Conservation (phyloP, 306 rosid species). For the Amphicarpaea edgeworthii region DNA sequence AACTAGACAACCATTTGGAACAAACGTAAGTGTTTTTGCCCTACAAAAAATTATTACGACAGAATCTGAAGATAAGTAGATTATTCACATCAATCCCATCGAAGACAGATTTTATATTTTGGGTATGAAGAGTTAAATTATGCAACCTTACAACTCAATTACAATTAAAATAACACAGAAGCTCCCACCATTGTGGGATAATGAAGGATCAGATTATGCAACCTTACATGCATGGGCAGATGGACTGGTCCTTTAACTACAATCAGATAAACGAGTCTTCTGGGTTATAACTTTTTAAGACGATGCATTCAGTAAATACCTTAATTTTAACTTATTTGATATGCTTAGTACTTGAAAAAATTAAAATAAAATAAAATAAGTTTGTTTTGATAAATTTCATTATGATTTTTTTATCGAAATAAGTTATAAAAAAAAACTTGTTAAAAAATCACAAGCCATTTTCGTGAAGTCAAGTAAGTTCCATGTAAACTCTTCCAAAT, state of each 20-base stretch:
- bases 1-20: slow-evolving; percentile 4
- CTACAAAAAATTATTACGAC: not conserved
- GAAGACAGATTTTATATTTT: not conserved
- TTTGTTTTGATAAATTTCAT: not conserved
- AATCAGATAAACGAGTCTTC: too few relatives aligned
- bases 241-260: slow-evolving; percentile 12
- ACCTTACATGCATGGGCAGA: not conserved
- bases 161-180: slow-evolving; percentile 3
- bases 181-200: not conserved
- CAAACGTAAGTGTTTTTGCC: not conserved
- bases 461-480: too few relatives aligned
- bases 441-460: not conserved
- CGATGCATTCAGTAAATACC: not conserved
- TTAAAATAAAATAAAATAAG: not conserved
- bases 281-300: slow-evolving; percentile 1
- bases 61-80: not conserved
- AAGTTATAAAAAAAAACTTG: not conserved
- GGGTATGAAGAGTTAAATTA: not conserved
- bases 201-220: not conserved
- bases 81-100: not conserved
- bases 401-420: not conserved
- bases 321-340: not conserved
- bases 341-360: too few relatives aligned
- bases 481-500: not conserved
- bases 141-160: not conserved